These are phyloP conservation scores for Pichia sp. DNA, from an alignment of 1,139 yeast species.

Conservation along the genomic window DNA sequence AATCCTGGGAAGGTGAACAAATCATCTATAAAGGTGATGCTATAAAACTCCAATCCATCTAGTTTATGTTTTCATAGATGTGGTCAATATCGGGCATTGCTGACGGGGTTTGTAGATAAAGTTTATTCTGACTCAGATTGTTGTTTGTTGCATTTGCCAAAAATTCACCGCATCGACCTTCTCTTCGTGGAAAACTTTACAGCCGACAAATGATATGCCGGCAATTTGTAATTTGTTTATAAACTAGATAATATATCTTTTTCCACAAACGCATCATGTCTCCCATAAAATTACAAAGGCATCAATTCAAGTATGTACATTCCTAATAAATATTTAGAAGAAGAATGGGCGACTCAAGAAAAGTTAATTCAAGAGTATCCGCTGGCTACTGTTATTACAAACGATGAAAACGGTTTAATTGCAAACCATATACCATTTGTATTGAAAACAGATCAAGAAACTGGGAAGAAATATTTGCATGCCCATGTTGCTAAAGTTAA, in stretches of 20 bases:
- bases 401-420: slow-evolving; percentile 33
- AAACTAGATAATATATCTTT: no score
- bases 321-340: slow-evolving; percentile 25
- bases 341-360: slow-evolving; percentile 35
- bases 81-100: background rate
- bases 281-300: no score
- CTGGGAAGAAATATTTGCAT: slow-evolving; percentile 37
- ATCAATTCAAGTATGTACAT: slow-evolving; percentile 19
- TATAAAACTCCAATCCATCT: slow-evolving; percentile 19
- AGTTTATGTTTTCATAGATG: background rate
- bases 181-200: background rate
- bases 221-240: background rate
- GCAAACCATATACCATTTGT: slow-evolving; percentile 59
- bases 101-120: background rate
- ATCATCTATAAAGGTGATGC: slow-evolving; percentile 32
- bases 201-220: background rate
- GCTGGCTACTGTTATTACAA: slow-evolving; percentile 46
- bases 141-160: no score
- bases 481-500: slow-evolving; percentile 55
- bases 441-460: slow-evolving; percentile 25
- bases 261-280: no score
- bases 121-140: background rate
- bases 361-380: slow-evolving; percentile 42
- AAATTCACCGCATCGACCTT: background rate
- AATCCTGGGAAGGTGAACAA: slow-evolving; percentile 66